These are phyloP conservation scores for Gentiana dahurica DNA, from an alignment of 257 asterid genomes.

Conservation along the genomic window DNA sequence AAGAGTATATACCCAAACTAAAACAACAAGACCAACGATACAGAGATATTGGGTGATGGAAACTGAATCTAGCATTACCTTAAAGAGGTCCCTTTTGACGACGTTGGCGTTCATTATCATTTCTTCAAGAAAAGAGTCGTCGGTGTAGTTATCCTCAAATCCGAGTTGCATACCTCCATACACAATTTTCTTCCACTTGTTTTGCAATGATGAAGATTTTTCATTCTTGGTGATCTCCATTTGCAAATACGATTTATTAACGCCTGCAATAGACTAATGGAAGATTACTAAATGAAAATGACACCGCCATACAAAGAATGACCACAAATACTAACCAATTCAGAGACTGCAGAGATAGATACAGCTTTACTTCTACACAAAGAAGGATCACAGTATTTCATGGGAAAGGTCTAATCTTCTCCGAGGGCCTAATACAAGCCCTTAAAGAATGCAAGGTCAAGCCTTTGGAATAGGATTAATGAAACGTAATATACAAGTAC, in stretches of 20 bases:
- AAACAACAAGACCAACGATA: conserved; percentile 70
- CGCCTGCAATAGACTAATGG: neutral
- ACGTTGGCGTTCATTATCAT: conserved; percentile 98
- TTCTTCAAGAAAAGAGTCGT: conserved; percentile 72
- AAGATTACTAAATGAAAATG: neutral
- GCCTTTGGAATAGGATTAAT: no score
- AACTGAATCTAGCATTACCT: conserved; percentile 78
- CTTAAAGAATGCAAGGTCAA: no score
- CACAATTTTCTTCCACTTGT: conserved; percentile 80
- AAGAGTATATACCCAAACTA: conserved; percentile 85
- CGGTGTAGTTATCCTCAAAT: conserved; percentile 81
- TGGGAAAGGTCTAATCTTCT: no score
- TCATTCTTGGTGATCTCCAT: conserved; percentile 37
- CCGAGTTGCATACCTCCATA: conserved; percentile 97
- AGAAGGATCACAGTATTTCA: no score
- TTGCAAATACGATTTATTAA: neutral
- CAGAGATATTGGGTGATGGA: conserved; percentile 85
- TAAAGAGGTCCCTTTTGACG: conserved; percentile 70
- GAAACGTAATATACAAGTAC: no score
- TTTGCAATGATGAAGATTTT: conserved; percentile 29
- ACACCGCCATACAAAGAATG: no score
- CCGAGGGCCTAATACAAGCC: no score
- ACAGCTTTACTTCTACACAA: no score
- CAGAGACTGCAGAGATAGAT: no score
- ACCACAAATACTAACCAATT: no score